Percentiles rank a stretch among this genome's conserved stretches.
Conservation (phyloP, 148 eudicot species). For the Nepenthes gracilis region DNA sequence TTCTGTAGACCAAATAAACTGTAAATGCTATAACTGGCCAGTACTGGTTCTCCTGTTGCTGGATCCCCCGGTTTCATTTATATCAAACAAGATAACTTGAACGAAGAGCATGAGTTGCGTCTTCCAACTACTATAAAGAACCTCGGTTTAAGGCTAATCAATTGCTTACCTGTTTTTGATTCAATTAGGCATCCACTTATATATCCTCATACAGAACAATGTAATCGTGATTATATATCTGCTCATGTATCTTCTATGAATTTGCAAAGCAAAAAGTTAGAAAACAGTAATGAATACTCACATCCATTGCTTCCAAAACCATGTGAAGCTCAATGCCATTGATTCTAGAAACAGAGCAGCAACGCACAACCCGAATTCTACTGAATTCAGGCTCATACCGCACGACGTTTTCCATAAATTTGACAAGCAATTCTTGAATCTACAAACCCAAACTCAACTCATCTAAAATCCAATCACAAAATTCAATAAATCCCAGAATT, state of each 20-base stretch:
- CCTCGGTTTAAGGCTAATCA: too few relatives aligned
- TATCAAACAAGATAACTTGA: too few relatives aligned
- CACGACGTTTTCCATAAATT: conserved; percentile 58
- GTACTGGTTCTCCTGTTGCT: too few relatives aligned
- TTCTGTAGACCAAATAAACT: neutral
- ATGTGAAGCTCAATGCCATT: conserved; percentile 50
- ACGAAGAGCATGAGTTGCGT: too few relatives aligned
- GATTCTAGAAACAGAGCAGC: conserved; percentile 23
- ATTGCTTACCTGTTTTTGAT: too few relatives aligned
- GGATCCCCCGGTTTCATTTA: too few relatives aligned
- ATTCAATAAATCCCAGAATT: conserved; percentile 5
- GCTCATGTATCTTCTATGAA: too few relatives aligned
- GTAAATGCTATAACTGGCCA: neutral
- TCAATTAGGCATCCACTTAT: too few relatives aligned
- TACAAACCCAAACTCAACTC: conserved; percentile 54
- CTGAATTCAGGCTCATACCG: conserved; percentile 34
- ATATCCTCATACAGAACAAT: too few relatives aligned
- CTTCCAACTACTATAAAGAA: too few relatives aligned
- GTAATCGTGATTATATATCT: too few relatives aligned
- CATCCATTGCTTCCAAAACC: conserved; percentile 87
- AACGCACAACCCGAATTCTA: conserved; percentile 33
- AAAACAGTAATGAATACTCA: conserved; percentile 22
- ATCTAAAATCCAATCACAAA: conserved; percentile 38
- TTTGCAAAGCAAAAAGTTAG: neutral
- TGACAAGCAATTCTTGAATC: conserved; percentile 75